Evolutionary conservation across 202 grass and related monocot species (phyloP), one percentile per base, ranked within the genome.

Genomic region (Carex sylvatica): DNA sequence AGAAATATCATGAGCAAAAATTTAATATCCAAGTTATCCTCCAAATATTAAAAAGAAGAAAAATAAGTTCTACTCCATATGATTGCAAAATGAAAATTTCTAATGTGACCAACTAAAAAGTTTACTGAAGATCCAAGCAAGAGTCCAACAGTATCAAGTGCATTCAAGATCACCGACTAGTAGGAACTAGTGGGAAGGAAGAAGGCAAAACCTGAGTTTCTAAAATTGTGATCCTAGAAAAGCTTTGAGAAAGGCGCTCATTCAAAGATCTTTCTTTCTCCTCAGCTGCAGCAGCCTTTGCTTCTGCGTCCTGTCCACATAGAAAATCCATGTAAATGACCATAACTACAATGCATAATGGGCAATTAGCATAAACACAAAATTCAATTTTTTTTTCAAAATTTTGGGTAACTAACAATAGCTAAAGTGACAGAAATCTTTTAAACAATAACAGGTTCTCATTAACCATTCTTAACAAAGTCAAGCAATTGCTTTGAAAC

Each of bases 251-350:
- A 65, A 99, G 49, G 24, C 96, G 90, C 56, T 99, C 97, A 91
- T 89, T 99, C 88, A 99, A 51, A 58, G 89, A 85, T 46, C 93
- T 87, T 63, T 93, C 96, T 52, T 88, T 99, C 84, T 99, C 96
- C 89, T 96, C 96, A 65, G 93, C 87, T 52, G 91, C 89, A 56
- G 96, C 96, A 85, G 93, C 91, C 91, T 99, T 99, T 9, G 96
- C 96, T 86, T 99, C 96, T 83, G 93, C 93, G 78, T 99, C 96
- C 96, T 99, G 93, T 83, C 74, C 59, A 77, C 15, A 30, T 18
- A 4, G 23, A 58, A 77, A 36, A 77, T 18, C 51, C 8, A 59
- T 38, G 15, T 77, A 58, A 77, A 77, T 56, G 53, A 22, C 28
- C 74, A 77, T 77, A 77, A 38, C 30, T 58, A 59, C 16, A 58